phyloP scores from a whole-genome alignment of 2,329 filamentous ascomycete species.

The Penicillium sp. region DNA sequence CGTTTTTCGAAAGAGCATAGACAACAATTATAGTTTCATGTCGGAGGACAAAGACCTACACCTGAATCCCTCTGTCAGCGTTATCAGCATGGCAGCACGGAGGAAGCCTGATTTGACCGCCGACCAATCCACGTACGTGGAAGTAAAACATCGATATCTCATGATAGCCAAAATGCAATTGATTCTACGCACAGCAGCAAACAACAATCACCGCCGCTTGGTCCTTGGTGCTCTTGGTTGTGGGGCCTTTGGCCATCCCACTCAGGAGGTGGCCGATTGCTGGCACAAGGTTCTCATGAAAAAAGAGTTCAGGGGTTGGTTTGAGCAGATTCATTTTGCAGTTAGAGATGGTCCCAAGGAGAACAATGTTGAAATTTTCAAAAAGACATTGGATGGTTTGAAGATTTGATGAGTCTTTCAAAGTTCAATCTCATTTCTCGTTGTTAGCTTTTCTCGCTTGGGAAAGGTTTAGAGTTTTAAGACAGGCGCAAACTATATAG shows the following conservation, averaged over 20 bases:
- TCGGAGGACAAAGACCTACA: not conserved
- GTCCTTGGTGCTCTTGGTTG: constrained; percentile 69
- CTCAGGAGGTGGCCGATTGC: constrained; percentile 59
- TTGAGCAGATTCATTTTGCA: constrained; percentile 64
- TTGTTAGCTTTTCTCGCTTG: not conserved
- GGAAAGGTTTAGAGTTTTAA: not conserved
- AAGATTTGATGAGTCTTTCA: not conserved
- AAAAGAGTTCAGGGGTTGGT: constrained; percentile 63
- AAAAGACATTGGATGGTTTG: not conserved
- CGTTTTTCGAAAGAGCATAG: constrained; percentile 54
- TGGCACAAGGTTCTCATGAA: constrained; percentile 63
- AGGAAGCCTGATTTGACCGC: constrained; percentile 39
- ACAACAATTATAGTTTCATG: constrained; percentile 49
- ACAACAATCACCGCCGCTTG: constrained; percentile 55
- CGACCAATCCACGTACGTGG: constrained; percentile 37
- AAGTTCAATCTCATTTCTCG: not conserved
- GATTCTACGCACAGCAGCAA: constrained; percentile 59
- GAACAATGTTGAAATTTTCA: not conserved
- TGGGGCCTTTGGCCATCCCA: constrained; percentile 64
- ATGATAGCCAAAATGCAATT: constrained; percentile 64
- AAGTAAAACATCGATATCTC: constrained; percentile 48
- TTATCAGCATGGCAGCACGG: constrained; percentile 60
- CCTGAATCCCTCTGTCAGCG: constrained; percentile 44
- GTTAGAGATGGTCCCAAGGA: constrained; percentile 34
- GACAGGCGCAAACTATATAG: not conserved